phyloP scores from a whole-genome alignment of 2,329 filamentous ascomycete genomes.

The Colletotrichum horii region DNA sequence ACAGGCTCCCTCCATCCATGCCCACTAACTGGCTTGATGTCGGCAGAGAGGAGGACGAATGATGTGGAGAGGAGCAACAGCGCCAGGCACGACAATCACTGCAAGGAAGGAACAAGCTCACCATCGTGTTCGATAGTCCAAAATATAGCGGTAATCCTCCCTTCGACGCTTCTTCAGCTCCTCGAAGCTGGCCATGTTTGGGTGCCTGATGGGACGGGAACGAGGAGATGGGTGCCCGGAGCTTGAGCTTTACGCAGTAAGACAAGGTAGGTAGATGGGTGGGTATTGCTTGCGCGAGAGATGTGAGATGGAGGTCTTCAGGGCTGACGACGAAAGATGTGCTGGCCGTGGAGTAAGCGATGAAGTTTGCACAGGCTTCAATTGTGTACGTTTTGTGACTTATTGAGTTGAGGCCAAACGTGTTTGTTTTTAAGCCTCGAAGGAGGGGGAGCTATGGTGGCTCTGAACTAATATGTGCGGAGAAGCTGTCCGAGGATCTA shows the following conservation, averaged over 20 bases:
- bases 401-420: not conserved
- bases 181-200: not conserved
- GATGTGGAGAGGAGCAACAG: not conserved
- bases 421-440: not conserved
- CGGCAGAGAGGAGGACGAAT: not conserved
- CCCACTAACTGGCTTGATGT: not conserved
- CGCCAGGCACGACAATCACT: not conserved
- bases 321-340: not conserved
- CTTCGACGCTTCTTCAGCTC: conserved; percentile 67
- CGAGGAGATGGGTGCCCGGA: not conserved
- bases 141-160: conserved; percentile 76
- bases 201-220: conserved; percentile 23
- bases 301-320: not conserved
- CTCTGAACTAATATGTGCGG: not conserved
- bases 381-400: not conserved
- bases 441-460: not conserved
- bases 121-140: conserved; percentile 90
- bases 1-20: not conserved
- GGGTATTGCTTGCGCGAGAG: not conserved
- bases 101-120: conserved; percentile 38
- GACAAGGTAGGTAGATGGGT: not conserved
- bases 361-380: not conserved
- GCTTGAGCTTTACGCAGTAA: not conserved
- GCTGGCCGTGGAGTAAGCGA: not conserved
- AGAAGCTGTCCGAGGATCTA: not conserved